phyloP scores from a whole-genome alignment of 192 early-diverging fungal genomes.

The Spizellomyces sp. region DNA sequence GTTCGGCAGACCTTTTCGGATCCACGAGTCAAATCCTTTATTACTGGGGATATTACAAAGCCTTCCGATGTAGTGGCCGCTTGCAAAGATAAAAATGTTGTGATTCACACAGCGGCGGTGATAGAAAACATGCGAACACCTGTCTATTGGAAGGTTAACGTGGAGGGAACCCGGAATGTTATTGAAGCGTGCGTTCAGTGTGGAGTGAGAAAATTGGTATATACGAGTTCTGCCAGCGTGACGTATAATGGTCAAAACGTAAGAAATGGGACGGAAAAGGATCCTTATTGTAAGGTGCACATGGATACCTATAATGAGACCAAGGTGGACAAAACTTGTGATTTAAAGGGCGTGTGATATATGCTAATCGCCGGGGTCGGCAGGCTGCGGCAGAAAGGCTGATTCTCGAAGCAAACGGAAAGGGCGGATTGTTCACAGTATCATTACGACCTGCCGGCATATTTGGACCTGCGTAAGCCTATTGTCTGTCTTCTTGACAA shows the following conservation, averaged over 20 bases:
- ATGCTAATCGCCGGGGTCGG: constrained; percentile 9
- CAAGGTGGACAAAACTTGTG: constrained; percentile 52
- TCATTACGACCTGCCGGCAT: constrained; percentile 87
- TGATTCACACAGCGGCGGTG: constrained; percentile 92
- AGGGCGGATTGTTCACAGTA: constrained; percentile 66
- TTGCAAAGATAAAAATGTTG: constrained; percentile 63
- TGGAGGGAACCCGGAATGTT: constrained; percentile 86
- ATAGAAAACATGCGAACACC: constrained; percentile 69
- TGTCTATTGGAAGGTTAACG: constrained; percentile 70
- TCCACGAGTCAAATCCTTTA: constrained; percentile 40
- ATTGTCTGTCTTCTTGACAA: background rate
- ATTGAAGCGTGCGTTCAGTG: constrained; percentile 69
- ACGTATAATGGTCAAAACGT: constrained; percentile 75
- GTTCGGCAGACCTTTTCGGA: constrained; percentile 45
- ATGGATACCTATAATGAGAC: constrained; percentile 94
- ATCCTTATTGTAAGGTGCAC: constrained; percentile 69
- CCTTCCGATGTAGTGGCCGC: constrained; percentile 57
- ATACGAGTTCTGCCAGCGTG: constrained; percentile 89
- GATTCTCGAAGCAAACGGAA: constrained; percentile 74
- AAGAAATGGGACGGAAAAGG: constrained; percentile 78
- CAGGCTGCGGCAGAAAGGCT: constrained; percentile 69
- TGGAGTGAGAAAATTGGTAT: constrained; percentile 75
- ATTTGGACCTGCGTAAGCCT: constrained; percentile 76
- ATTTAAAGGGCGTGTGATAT: background rate
- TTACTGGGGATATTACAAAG: constrained; percentile 66